phyloP scores from a whole-genome alignment of 2,329 filamentous ascomycete species.

The Pseudogymnoascus sp. region DNA sequence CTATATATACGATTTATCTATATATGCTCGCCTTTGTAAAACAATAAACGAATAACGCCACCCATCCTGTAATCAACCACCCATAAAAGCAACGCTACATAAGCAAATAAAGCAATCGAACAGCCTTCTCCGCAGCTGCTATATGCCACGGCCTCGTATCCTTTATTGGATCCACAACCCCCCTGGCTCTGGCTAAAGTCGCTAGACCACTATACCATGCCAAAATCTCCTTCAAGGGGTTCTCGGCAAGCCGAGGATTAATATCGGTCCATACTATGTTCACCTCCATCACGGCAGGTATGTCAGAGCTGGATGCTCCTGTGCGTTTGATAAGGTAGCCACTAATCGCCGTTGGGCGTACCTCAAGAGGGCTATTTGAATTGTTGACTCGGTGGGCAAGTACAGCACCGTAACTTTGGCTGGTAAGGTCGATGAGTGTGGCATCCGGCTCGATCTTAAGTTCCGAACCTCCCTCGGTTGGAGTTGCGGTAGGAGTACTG shows the following conservation, averaged over 20 bases:
- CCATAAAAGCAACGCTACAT: constrained; percentile 41
- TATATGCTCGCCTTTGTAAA: background rate
- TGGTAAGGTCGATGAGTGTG: constrained; percentile 62
- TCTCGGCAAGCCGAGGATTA: constrained; percentile 16
- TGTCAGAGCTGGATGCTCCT: constrained; percentile 48
- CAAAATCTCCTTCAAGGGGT: constrained; percentile 58
- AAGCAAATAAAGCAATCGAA: constrained; percentile 55
- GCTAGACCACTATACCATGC: constrained; percentile 61
- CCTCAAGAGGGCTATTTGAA: constrained; percentile 46
- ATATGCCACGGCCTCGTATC: constrained; percentile 74
- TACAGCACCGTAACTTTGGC: constrained; percentile 70
- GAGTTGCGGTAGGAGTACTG: constrained; percentile 33
- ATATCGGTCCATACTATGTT: constrained; percentile 51
- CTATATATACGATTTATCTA: background rate
- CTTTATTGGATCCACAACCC: constrained; percentile 49
- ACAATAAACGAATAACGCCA: background rate
- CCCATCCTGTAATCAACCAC: background rate
- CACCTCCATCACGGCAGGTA: constrained; percentile 55
- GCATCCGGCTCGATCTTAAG: constrained; percentile 55
- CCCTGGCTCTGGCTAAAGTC: constrained; percentile 60
- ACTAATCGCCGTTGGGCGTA: constrained; percentile 52
- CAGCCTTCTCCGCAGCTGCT: constrained; percentile 62
- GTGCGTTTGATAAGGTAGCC: constrained; percentile 61
- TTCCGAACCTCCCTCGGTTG: constrained; percentile 33
- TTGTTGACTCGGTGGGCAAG: constrained; percentile 60